phyloP scores from a whole-genome alignment of 2,329 filamentous ascomycete species.

The Daldinia sp. region DNA sequence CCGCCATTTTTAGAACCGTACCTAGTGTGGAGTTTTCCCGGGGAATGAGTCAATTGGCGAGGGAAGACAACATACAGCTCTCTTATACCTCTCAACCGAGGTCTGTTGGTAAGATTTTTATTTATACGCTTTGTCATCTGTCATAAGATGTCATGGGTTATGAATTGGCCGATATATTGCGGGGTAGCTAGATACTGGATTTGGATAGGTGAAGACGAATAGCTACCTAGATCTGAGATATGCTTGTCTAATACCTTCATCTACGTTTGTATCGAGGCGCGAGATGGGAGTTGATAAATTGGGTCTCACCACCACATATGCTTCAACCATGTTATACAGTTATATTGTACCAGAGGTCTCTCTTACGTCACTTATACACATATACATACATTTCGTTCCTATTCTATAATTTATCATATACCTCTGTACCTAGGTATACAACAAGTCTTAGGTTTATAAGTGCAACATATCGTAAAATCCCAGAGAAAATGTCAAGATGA shows the following conservation, averaged over 20 bases:
- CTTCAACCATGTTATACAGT: neutral
- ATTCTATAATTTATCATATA: neutral
- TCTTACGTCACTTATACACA: slow-evolving; percentile 6
- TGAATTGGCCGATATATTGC: slow-evolving; percentile 30
- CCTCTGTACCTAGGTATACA: neutral
- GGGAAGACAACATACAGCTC: neutral
- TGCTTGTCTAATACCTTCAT: neutral
- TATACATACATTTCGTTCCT: neutral
- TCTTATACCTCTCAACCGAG: neutral
- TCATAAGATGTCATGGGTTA: slow-evolving; percentile 6
- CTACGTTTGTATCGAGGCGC: neutral
- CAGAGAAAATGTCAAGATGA: slow-evolving; percentile 14
- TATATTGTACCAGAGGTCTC: neutral
- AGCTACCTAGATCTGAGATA: slow-evolving; percentile 4
- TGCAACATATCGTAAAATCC: neutral
- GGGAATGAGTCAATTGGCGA: slow-evolving; percentile 36
- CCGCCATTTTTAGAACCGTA: slow-evolving; percentile 28
- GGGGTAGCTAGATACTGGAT: slow-evolving; percentile 47
- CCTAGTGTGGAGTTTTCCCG: slow-evolving; percentile 16
- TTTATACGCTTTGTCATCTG: slow-evolving; percentile 15
- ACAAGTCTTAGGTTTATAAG: neutral
- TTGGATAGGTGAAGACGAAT: slow-evolving; percentile 23
- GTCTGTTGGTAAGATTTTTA: slow-evolving; percentile 1
- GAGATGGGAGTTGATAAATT: neutral
- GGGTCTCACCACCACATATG: neutral